Conservation (phyloP, 1,284 basidiomycete species). For the Austroboletus rostrupii region DNA sequence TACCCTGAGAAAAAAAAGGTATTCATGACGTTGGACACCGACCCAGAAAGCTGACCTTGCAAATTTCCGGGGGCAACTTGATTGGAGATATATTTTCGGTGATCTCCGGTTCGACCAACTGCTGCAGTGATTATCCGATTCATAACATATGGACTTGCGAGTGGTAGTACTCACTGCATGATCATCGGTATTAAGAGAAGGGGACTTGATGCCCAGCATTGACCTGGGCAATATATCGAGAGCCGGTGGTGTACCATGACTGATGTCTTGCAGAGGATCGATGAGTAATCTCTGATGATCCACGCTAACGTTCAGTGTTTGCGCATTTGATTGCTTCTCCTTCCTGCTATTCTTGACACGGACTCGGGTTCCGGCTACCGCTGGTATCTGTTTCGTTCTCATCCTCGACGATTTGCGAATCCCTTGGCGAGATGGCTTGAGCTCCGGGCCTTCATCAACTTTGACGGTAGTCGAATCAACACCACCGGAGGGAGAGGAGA, state of each 20-base stretch:
- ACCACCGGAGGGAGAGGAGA: slow-evolving; percentile 5
- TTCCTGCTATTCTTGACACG: slow-evolving; percentile 4
- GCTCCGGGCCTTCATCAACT: slow-evolving; percentile 12
- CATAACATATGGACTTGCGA: background rate
- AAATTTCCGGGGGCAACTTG: background rate
- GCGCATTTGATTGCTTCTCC: slow-evolving; percentile 4
- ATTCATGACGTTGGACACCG: background rate
- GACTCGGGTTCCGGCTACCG: slow-evolving; percentile 1
- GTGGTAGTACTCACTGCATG: slow-evolving; percentile 11
- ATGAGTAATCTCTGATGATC: background rate
- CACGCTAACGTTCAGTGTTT: background rate
- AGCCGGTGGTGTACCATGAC: background rate
- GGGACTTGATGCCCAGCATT: background rate
- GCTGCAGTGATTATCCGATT: slow-evolving; percentile 4
- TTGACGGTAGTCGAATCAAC: slow-evolving; percentile 2
- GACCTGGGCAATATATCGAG: background rate
- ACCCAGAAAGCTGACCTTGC: slow-evolving; percentile 14
- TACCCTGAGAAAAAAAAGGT: slow-evolving; percentile 10
- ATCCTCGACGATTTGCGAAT: slow-evolving; percentile 22
- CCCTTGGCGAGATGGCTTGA: slow-evolving; percentile 3
- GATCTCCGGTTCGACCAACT: background rate
- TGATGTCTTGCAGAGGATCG: background rate
- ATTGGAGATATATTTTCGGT: background rate
- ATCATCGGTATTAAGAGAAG: background rate
- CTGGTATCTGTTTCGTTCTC: slow-evolving; percentile 10